These are phyloP conservation scores for Penicillium nucicola DNA, from an alignment of 495 filamentous ascomycete species.

Conservation along the genomic window DNA sequence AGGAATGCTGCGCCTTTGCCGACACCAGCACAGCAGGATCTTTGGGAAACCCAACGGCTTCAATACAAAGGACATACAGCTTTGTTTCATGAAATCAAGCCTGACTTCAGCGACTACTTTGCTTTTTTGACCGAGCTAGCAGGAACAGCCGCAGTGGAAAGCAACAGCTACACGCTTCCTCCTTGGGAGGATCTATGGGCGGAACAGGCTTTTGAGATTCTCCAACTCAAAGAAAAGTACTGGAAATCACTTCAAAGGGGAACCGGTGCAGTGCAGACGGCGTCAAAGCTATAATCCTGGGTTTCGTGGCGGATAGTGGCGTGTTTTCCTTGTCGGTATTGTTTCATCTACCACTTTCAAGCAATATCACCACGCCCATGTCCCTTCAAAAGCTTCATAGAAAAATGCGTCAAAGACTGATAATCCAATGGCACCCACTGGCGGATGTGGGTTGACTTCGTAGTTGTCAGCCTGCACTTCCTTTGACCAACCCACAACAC, in stretches of 20 bases:
- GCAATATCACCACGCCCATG: neutral
- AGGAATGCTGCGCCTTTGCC: conserved; percentile 28
- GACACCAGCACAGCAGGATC: conserved; percentile 30
- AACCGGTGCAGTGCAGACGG: neutral
- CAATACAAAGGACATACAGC: conserved; percentile 37
- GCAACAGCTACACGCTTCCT: conserved; percentile 32
- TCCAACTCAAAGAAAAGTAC: conserved; percentile 19
- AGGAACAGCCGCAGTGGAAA: conserved; percentile 34
- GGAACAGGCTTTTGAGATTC: conserved; percentile 22
- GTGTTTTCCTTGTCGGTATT: no score
- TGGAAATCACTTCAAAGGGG: conserved; percentile 10
- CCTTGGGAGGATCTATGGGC: conserved; percentile 37
- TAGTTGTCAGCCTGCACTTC: neutral
- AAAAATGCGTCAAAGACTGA: neutral
- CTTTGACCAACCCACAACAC: neutral
- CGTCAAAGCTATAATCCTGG: no score
- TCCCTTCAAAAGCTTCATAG: neutral
- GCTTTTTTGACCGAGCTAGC: conserved; percentile 36
- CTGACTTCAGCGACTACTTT: conserved; percentile 52
- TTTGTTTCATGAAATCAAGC: conserved; percentile 42
- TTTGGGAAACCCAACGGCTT: conserved; percentile 46
- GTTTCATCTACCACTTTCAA: no score
- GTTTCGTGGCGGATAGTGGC: no score
- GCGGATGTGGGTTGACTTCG: neutral
- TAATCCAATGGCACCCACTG: neutral